These are phyloP conservation scores for Aphanocladium album DNA, from an alignment of 2,329 filamentous ascomycete genomes.

Conservation along the genomic window DNA sequence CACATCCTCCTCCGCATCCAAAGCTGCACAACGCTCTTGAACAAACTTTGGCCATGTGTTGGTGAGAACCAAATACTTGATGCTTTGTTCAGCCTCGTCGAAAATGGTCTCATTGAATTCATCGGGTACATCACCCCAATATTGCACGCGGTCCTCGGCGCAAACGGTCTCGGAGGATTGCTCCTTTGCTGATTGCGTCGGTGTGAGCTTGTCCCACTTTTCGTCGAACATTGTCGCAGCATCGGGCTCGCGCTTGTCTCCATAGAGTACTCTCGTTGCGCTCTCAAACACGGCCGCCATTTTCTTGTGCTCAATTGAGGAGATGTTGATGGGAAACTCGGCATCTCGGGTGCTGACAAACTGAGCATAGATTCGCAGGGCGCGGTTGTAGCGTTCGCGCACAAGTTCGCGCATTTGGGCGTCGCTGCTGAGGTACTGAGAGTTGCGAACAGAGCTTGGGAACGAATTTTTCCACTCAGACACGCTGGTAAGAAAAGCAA, in stretches of 20 bases:
- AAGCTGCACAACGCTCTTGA: slow-evolving; percentile 27
- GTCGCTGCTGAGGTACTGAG: slow-evolving; percentile 10
- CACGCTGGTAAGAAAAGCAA: slow-evolving; percentile 59
- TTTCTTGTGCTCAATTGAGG: slow-evolving; percentile 44
- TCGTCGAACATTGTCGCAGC: slow-evolving; percentile 35
- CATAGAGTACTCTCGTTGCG: slow-evolving; percentile 39
- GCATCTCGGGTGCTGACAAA: slow-evolving; percentile 56
- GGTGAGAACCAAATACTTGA: slow-evolving; percentile 63
- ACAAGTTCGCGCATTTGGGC: slow-evolving; percentile 23
- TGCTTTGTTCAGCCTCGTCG: slow-evolving; percentile 52
- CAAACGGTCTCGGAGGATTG: neutral
- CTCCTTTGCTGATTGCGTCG: neutral
- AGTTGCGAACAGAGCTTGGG: slow-evolving; percentile 19
- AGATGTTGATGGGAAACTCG: slow-evolving; percentile 61
- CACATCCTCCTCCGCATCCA: slow-evolving; percentile 16
- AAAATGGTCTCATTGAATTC: slow-evolving; percentile 50
- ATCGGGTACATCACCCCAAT: slow-evolving; percentile 39
- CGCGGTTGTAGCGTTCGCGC: slow-evolving; percentile 50
- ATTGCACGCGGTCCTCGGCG: slow-evolving; percentile 21
- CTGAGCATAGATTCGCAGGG: slow-evolving; percentile 55
- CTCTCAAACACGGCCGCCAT: slow-evolving; percentile 53
- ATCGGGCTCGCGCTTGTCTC: slow-evolving; percentile 30
- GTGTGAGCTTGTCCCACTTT: neutral
- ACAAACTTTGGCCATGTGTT: slow-evolving; percentile 63
- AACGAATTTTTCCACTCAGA: slow-evolving; percentile 47